Evolutionary conservation across 306 rosid species (phyloP).

Genomic region (Boehmeria nivea): DNA sequence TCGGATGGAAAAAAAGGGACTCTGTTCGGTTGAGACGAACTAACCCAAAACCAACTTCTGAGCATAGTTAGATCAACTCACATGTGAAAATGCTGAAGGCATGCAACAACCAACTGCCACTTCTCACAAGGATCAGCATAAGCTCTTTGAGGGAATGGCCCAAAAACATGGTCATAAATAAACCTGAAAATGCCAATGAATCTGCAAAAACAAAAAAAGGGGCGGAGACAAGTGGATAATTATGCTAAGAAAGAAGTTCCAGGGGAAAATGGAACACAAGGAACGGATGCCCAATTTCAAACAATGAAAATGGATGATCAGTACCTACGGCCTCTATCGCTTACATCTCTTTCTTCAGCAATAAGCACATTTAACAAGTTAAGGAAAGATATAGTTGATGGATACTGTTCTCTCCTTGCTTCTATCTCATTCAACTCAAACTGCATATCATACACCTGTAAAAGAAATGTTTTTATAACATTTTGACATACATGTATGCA

Average conservation of each 20-base stretch:
- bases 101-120: constrained; percentile 88
- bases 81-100: constrained; percentile 89
- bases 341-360: constrained; percentile 84
- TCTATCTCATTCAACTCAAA: constrained; percentile 91
- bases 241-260: constrained; percentile 13
- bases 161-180: constrained; percentile 91
- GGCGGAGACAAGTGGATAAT: constrained; percentile 10
- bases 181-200: constrained; percentile 93
- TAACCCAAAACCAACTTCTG: constrained; percentile 16
- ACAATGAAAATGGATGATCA: constrained; percentile 1
- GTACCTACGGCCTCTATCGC: constrained; percentile 93
- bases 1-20: too few relatives aligned
- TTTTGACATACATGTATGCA: background rate
- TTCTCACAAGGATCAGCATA: constrained; percentile 81
- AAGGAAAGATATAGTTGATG: constrained; percentile 91
- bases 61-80: constrained; percentile 38
- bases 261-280: constrained; percentile 4
- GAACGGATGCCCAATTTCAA: background rate
- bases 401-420: constrained; percentile 93
- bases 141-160: constrained; percentile 97
- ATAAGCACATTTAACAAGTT: constrained; percentile 85
- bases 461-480: constrained; percentile 20
- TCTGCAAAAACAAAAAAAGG: constrained; percentile 41
- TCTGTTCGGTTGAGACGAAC: background rate
- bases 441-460: constrained; percentile 96